Conservation (phyloP, 805 yeast genomes). For the Wickerhamomyces silvicola region DNA sequence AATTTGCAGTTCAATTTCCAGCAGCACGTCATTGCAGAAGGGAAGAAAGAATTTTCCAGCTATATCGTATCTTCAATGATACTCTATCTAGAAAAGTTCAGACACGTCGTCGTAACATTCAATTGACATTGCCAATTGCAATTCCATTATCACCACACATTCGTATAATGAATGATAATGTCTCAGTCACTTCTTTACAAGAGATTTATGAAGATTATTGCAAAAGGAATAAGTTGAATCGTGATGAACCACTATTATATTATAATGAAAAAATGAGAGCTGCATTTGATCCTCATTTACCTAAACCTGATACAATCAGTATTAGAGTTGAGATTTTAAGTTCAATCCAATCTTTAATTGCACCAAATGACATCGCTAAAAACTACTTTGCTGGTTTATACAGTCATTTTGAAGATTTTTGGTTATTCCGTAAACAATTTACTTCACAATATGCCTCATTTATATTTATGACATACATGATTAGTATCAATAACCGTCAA, state of each 20-base stretch:
- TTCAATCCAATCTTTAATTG: constrained; percentile 80
- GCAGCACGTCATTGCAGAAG: constrained; percentile 96
- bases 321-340: constrained; percentile 87
- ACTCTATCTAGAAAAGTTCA: constrained; percentile 77
- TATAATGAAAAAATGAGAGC: constrained; percentile 81
- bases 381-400: constrained; percentile 69
- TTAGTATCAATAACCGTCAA: constrained; percentile 87
- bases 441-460: constrained; percentile 92
- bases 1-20: constrained; percentile 95
- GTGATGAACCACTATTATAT: constrained; percentile 88
- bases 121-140: constrained; percentile 83
- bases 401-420: constrained; percentile 83
- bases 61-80: constrained; percentile 84
- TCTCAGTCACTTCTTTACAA: constrained; percentile 69
- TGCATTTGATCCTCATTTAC: constrained; percentile 88
- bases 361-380: constrained; percentile 77
- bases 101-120: constrained; percentile 77
- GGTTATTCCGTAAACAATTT: constrained; percentile 95
- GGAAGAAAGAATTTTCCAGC: constrained; percentile 89
- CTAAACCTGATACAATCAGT: constrained; percentile 86
- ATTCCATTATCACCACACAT: constrained; percentile 94
- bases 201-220: constrained; percentile 86
- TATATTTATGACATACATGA: constrained; percentile 86
- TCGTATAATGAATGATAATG: constrained; percentile 78
- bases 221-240: constrained; percentile 57